These are phyloP conservation scores for Colletotrichum simmondsii DNA, from an alignment of 2,329 filamentous ascomycete species.

Conservation along the genomic window DNA sequence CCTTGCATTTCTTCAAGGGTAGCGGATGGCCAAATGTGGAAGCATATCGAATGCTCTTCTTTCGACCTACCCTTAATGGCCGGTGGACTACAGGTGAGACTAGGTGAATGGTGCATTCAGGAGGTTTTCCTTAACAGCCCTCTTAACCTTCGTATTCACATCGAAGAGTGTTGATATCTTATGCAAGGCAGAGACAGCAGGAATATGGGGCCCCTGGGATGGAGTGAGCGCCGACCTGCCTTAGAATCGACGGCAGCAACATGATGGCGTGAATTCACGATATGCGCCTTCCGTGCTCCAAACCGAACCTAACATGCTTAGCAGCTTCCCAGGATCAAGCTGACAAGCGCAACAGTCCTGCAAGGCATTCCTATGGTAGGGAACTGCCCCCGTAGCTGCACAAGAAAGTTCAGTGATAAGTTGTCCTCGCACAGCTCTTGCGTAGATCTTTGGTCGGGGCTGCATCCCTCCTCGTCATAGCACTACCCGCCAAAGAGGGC, in stretches of 20 bases:
- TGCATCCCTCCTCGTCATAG: neutral
- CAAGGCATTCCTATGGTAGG: neutral
- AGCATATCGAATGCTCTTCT: neutral
- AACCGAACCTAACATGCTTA: neutral
- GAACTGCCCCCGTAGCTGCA: neutral
- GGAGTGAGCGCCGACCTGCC: neutral
- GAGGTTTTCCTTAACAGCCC: neutral
- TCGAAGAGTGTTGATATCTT: neutral
- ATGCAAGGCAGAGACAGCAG: neutral
- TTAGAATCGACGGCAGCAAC: neutral
- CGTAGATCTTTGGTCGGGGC: neutral
- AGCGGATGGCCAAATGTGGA: neutral
- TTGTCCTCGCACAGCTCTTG: neutral
- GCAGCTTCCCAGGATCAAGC: neutral
- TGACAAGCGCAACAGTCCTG: neutral
- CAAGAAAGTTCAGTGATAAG: neutral
- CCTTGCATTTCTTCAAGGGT: neutral
- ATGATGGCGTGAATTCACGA: neutral
- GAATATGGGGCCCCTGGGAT: neutral
- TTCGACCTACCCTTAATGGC: neutral
- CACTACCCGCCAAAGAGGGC: neutral
- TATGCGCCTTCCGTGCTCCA: neutral
- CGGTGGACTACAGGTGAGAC: neutral
- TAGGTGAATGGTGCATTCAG: neutral
- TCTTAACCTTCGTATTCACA: neutral